phyloP scores from a whole-genome alignment of 331 rosid species.

The Dryas integrifolia region DNA sequence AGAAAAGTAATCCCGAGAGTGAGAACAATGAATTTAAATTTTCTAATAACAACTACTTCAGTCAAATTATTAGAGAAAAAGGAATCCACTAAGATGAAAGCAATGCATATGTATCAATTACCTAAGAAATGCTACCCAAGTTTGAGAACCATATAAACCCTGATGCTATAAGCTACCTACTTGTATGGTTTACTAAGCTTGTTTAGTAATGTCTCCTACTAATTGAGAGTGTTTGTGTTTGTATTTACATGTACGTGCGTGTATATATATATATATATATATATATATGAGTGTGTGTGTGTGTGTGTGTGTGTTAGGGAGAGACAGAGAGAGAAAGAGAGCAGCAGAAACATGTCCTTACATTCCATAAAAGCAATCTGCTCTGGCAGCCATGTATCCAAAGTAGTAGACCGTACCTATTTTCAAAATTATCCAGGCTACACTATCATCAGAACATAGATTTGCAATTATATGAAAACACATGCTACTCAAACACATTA shows the following conservation, averaged over 20 bases:
- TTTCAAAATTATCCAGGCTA: constrained; percentile 15
- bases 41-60: constrained; percentile 12
- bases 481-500: background rate
- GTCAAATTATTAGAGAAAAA: background rate
- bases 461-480: background rate
- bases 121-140: background rate
- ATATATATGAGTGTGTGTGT: background rate
- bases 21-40: constrained; percentile 2
- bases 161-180: background rate
- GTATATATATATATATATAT: too few relatives aligned
- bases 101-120: background rate
- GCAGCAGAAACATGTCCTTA: constrained; percentile 40
- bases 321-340: background rate
- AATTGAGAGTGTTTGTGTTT: background rate
- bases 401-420: constrained; percentile 85
- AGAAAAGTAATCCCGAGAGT: background rate
- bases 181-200: background rate
- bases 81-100: background rate
- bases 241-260: background rate
- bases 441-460: background rate
- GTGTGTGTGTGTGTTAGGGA: background rate
- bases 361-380: constrained; percentile 89
- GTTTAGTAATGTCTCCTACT: background rate
- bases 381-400: constrained; percentile 94
- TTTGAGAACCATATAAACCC: background rate